These are phyloP conservation scores for Melastoma malabathricum DNA, from an alignment of 345 rosid genomes.

Conservation along the genomic window DNA sequence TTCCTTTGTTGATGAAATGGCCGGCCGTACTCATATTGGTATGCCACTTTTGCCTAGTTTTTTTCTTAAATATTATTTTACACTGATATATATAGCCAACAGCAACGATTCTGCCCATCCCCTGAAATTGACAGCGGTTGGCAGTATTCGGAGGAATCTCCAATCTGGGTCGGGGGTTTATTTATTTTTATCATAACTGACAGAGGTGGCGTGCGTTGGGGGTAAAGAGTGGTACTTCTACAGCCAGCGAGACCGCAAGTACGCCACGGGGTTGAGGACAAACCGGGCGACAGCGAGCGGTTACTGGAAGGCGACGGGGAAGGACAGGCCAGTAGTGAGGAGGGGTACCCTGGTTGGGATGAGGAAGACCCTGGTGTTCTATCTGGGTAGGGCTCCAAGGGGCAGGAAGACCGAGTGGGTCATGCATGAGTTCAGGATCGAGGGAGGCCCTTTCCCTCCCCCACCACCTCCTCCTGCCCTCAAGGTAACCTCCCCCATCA, in stretches of 20 bases:
- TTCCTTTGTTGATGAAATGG: too few relatives aligned
- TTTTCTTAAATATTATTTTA: too few relatives aligned
- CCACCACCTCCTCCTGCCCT: constrained; percentile 16
- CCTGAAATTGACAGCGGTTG: too few relatives aligned
- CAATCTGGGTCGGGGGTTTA: too few relatives aligned
- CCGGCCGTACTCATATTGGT: too few relatives aligned
- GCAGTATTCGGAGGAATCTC: too few relatives aligned
- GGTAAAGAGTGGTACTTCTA: constrained; percentile 89
- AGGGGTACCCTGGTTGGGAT: constrained; percentile 61
- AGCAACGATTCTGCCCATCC: too few relatives aligned
- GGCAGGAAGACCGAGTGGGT: constrained; percentile 79
- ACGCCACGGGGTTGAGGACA: constrained; percentile 81
- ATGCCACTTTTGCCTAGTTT: too few relatives aligned
- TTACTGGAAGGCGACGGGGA: constrained; percentile 97
- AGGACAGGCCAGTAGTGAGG: constrained; percentile 39
- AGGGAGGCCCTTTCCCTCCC: too few relatives aligned
- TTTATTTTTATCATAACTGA: not conserved
- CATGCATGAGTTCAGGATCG: constrained; percentile 84
- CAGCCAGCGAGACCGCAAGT: constrained; percentile 71
- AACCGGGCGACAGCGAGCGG: constrained; percentile 79
- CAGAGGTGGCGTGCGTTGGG: constrained; percentile 70
- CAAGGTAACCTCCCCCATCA: constrained; percentile 15
- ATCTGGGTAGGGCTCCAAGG: constrained; percentile 87
- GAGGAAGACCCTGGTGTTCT: constrained; percentile 91
- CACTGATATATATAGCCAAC: too few relatives aligned